Conservation (phyloP, 352 stramenopile species). For the Pythium coloratum region DNA sequence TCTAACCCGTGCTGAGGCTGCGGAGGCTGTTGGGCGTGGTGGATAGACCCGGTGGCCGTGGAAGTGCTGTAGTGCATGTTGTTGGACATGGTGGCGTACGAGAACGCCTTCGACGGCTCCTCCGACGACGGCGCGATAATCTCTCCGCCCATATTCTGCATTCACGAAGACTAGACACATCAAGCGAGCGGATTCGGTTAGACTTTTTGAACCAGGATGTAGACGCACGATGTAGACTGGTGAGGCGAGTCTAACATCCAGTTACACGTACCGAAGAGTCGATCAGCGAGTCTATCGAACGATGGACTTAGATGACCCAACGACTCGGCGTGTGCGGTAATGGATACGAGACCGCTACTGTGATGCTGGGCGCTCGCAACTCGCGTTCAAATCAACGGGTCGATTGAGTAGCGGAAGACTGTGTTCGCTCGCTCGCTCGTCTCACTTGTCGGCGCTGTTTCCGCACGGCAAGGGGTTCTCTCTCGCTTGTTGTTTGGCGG, state of each 20-base stretch:
- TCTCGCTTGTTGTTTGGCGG: conserved; percentile 25
- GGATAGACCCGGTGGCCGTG: neutral
- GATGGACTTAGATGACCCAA: neutral
- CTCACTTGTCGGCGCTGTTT: conserved; percentile 22
- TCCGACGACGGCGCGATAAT: conserved; percentile 31
- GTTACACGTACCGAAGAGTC: neutral
- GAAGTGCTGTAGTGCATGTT: conserved; percentile 25
- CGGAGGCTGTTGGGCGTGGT: conserved; percentile 3
- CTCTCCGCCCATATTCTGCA: conserved; percentile 40
- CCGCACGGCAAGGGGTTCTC: conserved; percentile 16
- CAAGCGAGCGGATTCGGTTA: neutral
- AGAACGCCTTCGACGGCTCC: conserved; percentile 26
- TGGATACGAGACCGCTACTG: neutral
- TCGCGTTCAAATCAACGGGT: neutral
- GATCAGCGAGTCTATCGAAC: neutral
- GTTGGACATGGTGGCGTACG: conserved; percentile 21
- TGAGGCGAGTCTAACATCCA: neutral
- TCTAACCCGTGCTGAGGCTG: neutral
- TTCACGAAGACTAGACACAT: conserved; percentile 15
- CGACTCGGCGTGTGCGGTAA: too few species aligned
- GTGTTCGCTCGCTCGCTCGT: conserved; percentile 3
- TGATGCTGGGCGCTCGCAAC: neutral
- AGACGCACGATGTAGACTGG: neutral
- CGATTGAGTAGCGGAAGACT: neutral
- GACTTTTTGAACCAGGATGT: neutral